phyloP scores from a whole-genome alignment of 768 basidiomycete species.

The Mycena filopes region DNA sequence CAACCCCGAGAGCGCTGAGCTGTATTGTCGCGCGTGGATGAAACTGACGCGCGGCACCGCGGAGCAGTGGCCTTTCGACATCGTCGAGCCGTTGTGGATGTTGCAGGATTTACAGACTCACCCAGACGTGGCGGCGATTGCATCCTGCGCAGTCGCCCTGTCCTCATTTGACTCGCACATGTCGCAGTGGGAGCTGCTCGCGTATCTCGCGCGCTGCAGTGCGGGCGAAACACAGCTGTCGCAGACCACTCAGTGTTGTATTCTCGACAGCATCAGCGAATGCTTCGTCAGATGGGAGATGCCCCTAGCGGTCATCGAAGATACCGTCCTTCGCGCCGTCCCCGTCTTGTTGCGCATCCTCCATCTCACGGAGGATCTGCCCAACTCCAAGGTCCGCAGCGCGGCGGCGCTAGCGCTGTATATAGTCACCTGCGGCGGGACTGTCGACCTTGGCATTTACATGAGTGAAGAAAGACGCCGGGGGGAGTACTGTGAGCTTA shows the following conservation, averaged over 20 bases:
- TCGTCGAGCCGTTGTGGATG: constrained; percentile 47
- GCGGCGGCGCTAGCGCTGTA: constrained; percentile 46
- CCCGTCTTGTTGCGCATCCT: constrained; percentile 49
- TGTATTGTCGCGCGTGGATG: constrained; percentile 55
- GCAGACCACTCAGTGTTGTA: constrained; percentile 46
- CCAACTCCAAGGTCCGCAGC: constrained; percentile 42
- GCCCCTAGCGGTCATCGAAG: constrained; percentile 46
- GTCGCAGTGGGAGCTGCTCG: constrained; percentile 49
- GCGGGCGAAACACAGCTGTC: constrained; percentile 45
- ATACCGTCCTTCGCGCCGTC: constrained; percentile 46
- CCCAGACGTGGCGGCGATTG: constrained; percentile 47
- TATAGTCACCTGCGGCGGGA: constrained; percentile 41
- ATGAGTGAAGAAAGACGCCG: constrained; percentile 43
- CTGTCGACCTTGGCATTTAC: constrained; percentile 39
- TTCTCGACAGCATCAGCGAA: constrained; percentile 53
- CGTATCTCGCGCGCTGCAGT: constrained; percentile 44
- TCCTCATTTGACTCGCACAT: constrained; percentile 47
- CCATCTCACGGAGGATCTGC: constrained; percentile 40
- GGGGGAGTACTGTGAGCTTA: constrained; percentile 43
- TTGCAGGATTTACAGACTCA: constrained; percentile 43
- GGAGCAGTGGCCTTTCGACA: constrained; percentile 48
- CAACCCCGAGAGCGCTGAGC: constrained; percentile 46
- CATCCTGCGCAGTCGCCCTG: constrained; percentile 48
- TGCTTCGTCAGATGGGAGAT: constrained; percentile 51
- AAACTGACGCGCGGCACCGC: constrained; percentile 48